Evolutionary conservation across 2,329 filamentous ascomycete genomes (phyloP).

Genomic region (Diaporthe australafricana): DNA sequence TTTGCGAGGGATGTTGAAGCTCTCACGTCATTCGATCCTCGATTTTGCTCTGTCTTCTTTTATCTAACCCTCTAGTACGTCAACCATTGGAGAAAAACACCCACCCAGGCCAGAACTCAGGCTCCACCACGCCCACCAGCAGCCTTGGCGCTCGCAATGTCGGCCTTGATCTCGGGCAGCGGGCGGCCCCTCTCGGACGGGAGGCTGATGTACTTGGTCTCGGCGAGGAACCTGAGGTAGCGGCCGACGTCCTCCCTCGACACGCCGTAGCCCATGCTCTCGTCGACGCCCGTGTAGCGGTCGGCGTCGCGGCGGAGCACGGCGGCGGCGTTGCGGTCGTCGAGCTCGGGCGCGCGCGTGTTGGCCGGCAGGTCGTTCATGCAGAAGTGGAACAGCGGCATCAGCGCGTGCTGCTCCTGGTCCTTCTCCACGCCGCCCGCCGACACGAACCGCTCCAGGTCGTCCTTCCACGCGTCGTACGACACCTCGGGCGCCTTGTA

Average conservation of each 20-base stretch:
- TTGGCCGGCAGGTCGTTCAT: constrained; percentile 76
- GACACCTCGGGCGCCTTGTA: constrained; percentile 75
- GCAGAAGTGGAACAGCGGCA: constrained; percentile 81
- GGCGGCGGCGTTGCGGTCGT: constrained; percentile 75
- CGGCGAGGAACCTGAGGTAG: constrained; percentile 73
- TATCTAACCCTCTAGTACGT: constrained; percentile 14
- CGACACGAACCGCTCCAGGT: constrained; percentile 76
- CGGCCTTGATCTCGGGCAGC: constrained; percentile 47
- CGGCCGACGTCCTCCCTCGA: constrained; percentile 70
- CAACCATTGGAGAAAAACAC: background rate
- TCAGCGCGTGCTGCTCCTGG: constrained; percentile 76
- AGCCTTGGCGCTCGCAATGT: constrained; percentile 40
- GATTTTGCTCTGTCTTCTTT: background rate
- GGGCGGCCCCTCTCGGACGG: constrained; percentile 51
- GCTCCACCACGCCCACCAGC: constrained; percentile 45
- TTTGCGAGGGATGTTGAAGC: too few species aligned
- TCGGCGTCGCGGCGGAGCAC: constrained; percentile 73
- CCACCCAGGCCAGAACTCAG: background rate
- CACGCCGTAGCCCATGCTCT: constrained; percentile 63
- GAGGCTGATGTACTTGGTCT: constrained; percentile 69
- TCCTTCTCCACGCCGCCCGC: constrained; percentile 64
- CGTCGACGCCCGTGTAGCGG: constrained; percentile 62
- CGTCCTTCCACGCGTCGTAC: constrained; percentile 76
- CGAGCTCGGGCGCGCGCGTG: constrained; percentile 79
- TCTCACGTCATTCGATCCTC: background rate